These are phyloP conservation scores for Phytopythium mirpurense DNA, from an alignment of 352 stramenopile species.

Conservation along the genomic window DNA sequence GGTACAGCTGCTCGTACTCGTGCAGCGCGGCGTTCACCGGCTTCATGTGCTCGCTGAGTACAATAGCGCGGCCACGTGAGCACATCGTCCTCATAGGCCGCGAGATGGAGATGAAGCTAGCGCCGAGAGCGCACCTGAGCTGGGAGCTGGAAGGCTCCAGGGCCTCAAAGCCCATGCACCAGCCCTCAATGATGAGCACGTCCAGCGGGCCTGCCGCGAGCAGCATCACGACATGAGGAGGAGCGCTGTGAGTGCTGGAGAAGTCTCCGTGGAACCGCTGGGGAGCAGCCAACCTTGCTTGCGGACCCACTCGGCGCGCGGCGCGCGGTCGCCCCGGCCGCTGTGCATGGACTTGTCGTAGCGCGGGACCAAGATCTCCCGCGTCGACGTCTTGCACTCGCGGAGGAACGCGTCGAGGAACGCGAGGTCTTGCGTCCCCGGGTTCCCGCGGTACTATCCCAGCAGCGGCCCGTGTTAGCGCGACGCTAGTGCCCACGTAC, in stretches of 20 bases:
- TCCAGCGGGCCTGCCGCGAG: conserved; percentile 54
- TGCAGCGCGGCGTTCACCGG: conserved; percentile 60
- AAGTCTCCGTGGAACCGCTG: too few species aligned
- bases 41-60: conserved; percentile 45
- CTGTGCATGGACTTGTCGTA: conserved; percentile 80
- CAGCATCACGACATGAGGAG: too few species aligned
- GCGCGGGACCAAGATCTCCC: conserved; percentile 49
- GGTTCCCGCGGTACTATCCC: conserved; percentile 78
- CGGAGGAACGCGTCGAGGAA: conserved; percentile 58
- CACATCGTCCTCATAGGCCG: too few species aligned
- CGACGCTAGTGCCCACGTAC: too few species aligned
- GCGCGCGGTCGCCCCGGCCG: conserved; percentile 68
- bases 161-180: conserved; percentile 80
- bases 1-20: conserved; percentile 63
- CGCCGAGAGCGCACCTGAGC: conserved; percentile 34
- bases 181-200: conserved; percentile 80
- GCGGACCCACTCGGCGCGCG: conserved; percentile 42
- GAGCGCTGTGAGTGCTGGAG: not conserved
- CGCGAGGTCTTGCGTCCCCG: conserved; percentile 72
- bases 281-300: conserved; percentile 52
- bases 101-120: too few species aligned
- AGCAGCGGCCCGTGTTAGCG: too few species aligned
- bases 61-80: too few species aligned
- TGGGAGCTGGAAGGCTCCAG: conserved; percentile 22
- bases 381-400: conserved; percentile 40